Base-by-base conservation (phyloP, 176 grass and related monocot genomes). In the Ensete glaucum region DNA sequence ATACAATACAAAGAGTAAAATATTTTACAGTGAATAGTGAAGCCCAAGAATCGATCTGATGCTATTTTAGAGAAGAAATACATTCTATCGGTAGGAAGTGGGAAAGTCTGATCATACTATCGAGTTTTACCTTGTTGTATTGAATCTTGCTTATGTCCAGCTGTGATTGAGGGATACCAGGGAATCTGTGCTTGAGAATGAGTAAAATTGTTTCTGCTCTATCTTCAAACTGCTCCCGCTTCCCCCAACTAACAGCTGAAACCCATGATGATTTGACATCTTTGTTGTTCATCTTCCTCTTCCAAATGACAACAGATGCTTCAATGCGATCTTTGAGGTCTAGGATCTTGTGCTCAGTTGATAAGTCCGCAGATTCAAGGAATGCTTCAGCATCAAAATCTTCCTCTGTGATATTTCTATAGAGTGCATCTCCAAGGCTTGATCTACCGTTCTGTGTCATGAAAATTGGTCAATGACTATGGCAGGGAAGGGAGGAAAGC, bases 251-350 rank as follows among this genome's bases (percentile, higher is more conserved):
- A 65, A 94, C 76, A 62, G 82, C 76, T 49, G 86, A 91, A 7
- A 88, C 90, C 95, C 90, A 99, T 0, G 88, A 19, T 13, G 95
- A 99, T 83, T 99, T 99, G 77, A 71, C 58, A 76, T 99, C 95
- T 77, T 99, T 99, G 82, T 83, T 87, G 85, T 85, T 76, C 95
- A 99, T 89, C 90, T 99, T 99, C 77, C 95, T 80, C 84, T 86
- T 91, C 95, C 95, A 99, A 84, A 99, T 99, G 82, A 94, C 81
- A 19, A 99, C 84, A 0, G 91, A 99, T 79, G 95, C 95, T 88
- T 99, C 95, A 29, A 99, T 99, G 70, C 88, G 84, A 79, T 99
- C 85, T 78, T 99, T 99, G 69, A 99, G 88, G 78, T 99, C 95
- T 34, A 90, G 76, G 78, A 99, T 91, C 86, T 94, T 99, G 82